These are phyloP conservation scores for Thraustochytrium sp. DNA, from an alignment of 352 stramenopile species.

Conservation along the genomic window DNA sequence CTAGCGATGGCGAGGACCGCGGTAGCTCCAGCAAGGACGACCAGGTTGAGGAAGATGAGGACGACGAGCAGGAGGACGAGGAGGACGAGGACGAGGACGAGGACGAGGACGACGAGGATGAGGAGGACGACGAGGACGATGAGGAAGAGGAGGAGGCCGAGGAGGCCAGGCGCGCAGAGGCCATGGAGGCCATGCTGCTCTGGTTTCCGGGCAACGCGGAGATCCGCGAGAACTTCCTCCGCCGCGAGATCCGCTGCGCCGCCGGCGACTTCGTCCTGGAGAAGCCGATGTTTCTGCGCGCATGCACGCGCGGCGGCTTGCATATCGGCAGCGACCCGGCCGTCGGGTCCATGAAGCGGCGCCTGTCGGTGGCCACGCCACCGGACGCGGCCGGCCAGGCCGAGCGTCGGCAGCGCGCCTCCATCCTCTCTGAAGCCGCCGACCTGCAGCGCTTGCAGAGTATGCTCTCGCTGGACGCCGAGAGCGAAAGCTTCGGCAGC, in stretches of 20 bases:
- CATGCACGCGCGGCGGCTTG: neutral
- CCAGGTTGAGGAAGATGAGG: neutral
- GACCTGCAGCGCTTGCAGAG: neutral
- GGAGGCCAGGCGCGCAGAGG: neutral
- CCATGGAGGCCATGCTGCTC: neutral
- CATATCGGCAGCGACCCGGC: neutral
- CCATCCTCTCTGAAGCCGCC: neutral
- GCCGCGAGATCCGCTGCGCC: constrained; percentile 13
- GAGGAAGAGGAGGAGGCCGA: neutral
- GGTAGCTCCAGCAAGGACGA: too few species aligned
- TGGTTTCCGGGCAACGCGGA: constrained; percentile 21
- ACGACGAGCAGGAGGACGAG: neutral
- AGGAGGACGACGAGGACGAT: neutral
- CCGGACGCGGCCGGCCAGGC: neutral
- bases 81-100: neutral
- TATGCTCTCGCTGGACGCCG: too few species aligned
- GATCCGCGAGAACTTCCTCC: neutral
- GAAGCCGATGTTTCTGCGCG: neutral
- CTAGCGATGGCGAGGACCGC: too few species aligned
- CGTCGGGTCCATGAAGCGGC: neutral
- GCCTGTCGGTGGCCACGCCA: neutral
- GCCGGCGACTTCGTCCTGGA: constrained; percentile 7
- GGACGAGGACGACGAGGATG: neutral
- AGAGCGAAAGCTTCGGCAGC: too few species aligned
- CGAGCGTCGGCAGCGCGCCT: neutral